Base-by-base conservation (phyloP, 2,329 filamentous ascomycete genomes). In the Fusarium sp. region DNA sequence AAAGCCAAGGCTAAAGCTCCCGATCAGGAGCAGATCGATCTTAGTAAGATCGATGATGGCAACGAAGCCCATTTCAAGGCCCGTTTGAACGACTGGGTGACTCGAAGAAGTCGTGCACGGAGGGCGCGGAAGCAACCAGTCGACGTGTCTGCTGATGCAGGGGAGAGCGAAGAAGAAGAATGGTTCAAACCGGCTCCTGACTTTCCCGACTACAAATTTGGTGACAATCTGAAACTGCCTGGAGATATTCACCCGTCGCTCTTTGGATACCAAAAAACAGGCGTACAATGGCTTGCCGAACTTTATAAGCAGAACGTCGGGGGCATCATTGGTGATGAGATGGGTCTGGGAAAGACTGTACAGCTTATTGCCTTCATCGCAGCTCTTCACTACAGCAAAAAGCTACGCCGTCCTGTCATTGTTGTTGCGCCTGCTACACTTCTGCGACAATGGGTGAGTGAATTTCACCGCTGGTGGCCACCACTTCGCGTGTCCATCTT, bases 391-490 rank as follows among this genome's bases (percentile, higher is more conserved):
- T 95, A 98, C 81, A 98, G 94, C 82, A 93, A 92, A 74, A 93
- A 91, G 77, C 88, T 98, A 27, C 89, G 88, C 27, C 94, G 94
- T 66, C 96, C 96, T 1, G 91, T 97, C 46, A 94, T 99, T 66
- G 89, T 99, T 12, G 94, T 99, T 8, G 95, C 94, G 56, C 96
- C 96, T 4, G 95, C 95, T 7, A 99, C 96, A 1, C 92, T 99
- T 29, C 91, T 99, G 84, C 93, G 94, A 69, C 96, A 99, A 80
- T 99, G 96, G 96, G 96, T 98, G 18, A 97, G 97, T 72, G 96
- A 99, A 79, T 98, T 99, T 76, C 97, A 99, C 82, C 91, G 92
- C 18, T 99, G 97, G 97, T 99, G 97, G 97, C 96, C 96, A n/a
- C 92, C 96, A n/a, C 85, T 99, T 37, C 90, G 97, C 45, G 96